These are phyloP conservation scores for Gloeostereum incarnatum DNA, from an alignment of 768 basidiomycete species.

Conservation along the genomic window DNA sequence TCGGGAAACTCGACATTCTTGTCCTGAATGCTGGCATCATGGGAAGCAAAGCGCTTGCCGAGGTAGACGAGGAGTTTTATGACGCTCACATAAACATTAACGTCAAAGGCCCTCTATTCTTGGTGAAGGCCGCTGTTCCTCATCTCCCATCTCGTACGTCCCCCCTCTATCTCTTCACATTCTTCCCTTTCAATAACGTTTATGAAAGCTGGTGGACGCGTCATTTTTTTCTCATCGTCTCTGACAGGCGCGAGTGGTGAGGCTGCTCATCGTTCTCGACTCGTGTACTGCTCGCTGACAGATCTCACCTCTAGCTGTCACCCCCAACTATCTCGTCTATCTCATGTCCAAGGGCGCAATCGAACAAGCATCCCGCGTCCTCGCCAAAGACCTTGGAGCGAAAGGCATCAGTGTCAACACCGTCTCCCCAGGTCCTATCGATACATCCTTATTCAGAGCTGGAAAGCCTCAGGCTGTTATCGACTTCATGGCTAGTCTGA, in stretches of 20 bases:
- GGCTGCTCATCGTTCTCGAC: no score
- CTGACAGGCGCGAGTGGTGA: conserved; percentile 32
- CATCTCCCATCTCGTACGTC: conserved; percentile 33
- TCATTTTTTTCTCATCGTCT: conserved; percentile 49
- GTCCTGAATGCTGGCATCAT: conserved; percentile 52
- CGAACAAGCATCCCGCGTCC: conserved; percentile 47
- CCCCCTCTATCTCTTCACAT: neutral
- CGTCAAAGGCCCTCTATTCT: conserved; percentile 51
- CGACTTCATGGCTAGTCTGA: conserved; percentile 31
- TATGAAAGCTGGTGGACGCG: conserved; percentile 45
- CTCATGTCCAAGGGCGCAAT: conserved; percentile 43
- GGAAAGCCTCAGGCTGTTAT: conserved; percentile 41
- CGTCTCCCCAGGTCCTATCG: conserved; percentile 45
- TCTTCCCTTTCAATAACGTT: conserved; percentile 3
- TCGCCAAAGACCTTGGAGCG: conserved; percentile 48
- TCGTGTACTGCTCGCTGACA: neutral
- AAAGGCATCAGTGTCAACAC: conserved; percentile 49
- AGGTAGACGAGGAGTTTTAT: conserved; percentile 42
- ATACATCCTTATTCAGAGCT: conserved; percentile 46
- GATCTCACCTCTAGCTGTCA: conserved; percentile 20
- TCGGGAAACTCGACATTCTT: conserved; percentile 48
- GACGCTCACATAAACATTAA: conserved; percentile 44
- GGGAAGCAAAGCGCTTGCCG: conserved; percentile 37
- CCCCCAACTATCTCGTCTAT: conserved; percentile 41
- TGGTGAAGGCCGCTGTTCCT: conserved; percentile 35